Conservation (phyloP, 176 grass and related monocot species). For the Musa itinerans region DNA sequence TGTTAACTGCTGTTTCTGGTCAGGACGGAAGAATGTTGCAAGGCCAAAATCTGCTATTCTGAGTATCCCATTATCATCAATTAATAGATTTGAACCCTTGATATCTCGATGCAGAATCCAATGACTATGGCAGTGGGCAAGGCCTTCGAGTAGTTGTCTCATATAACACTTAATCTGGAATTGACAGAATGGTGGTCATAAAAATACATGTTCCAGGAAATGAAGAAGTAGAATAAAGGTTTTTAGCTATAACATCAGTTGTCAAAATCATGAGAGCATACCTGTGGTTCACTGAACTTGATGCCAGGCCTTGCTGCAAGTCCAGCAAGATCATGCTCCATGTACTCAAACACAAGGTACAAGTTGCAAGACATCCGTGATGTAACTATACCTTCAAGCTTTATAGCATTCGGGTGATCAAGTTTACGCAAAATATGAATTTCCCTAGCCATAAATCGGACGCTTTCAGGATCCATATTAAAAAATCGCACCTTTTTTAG, state of each 20-base stretch:
- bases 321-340: conserved; percentile 31
- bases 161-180: conserved; percentile 54
- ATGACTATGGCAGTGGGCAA: conserved; percentile 45
- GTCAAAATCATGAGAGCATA: background rate
- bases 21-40: conserved; percentile 43
- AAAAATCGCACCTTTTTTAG: conserved; percentile 62
- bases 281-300: conserved; percentile 48
- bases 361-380: conserved; percentile 56
- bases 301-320: conserved; percentile 40
- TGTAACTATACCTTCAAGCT: conserved; percentile 58
- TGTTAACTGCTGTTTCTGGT: conserved; percentile 31
- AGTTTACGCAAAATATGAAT: conserved; percentile 55
- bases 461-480: conserved; percentile 73
- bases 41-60: conserved; percentile 60
- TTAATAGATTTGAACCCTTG: conserved; percentile 58
- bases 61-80: conserved; percentile 41
- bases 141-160: conserved; percentile 42
- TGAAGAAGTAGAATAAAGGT: too few relatives aligned
- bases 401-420: conserved; percentile 56
- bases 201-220: background rate
- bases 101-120: conserved; percentile 57
- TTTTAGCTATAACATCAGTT: background rate
- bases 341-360: conserved; percentile 21
- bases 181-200: background rate
- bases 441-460: conserved; percentile 71